Evolutionary conservation across 441 rosid genomes (phyloP).

Genomic region (Cnidoscolus chayamansa): DNA sequence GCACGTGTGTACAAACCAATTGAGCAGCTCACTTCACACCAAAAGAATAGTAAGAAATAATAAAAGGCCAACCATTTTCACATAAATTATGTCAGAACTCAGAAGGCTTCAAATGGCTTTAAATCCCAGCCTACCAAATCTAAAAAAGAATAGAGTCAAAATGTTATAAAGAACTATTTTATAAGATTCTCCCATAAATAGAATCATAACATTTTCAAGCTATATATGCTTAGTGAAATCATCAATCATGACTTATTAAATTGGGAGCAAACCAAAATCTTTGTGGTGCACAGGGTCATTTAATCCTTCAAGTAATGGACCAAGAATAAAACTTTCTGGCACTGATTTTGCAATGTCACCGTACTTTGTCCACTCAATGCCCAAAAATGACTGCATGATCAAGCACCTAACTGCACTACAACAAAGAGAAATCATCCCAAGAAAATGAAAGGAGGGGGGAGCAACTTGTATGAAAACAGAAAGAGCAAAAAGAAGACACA

Average conservation of each 20-base stretch:
- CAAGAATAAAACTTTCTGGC: constrained; percentile 72
- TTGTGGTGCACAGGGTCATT: constrained; percentile 87
- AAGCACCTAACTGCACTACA: constrained; percentile 82
- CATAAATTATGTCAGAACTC: background rate
- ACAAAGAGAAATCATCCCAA: constrained; percentile 18
- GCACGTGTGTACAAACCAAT: too few relatives aligned
- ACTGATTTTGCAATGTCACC: constrained; percentile 53
- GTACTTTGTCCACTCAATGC: constrained; percentile 64
- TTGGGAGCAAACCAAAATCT: constrained; percentile 74
- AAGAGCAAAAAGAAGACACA: background rate
- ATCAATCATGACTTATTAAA: constrained; percentile 14
- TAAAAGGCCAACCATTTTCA: background rate
- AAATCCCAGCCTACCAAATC: background rate
- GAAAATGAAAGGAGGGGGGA: background rate
- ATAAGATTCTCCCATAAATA: background rate
- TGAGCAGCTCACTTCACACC: background rate
- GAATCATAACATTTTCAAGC: background rate
- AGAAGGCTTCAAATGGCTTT: background rate
- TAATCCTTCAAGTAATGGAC: constrained; percentile 78
- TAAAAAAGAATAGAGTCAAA: background rate
- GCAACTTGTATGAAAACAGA: background rate
- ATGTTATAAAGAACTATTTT: background rate
- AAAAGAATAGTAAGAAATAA: background rate
- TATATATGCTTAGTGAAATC: constrained; percentile 10
- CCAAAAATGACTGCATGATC: constrained; percentile 86